These are phyloP conservation scores for Pythium myriotylum DNA, from an alignment of 352 stramenopile genomes.

Conservation along the genomic window DNA sequence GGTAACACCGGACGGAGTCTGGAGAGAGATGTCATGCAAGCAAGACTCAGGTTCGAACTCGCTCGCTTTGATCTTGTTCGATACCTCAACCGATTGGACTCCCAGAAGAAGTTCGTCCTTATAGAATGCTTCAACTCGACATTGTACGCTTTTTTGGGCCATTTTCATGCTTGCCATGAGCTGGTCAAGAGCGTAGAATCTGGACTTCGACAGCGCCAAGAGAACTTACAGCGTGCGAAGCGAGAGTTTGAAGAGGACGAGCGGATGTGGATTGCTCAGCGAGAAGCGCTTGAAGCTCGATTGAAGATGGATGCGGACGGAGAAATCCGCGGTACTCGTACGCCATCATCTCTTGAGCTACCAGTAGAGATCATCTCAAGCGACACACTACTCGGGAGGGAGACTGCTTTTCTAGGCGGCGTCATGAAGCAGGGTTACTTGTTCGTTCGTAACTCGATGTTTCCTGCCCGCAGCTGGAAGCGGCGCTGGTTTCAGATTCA, in stretches of 20 bases:
- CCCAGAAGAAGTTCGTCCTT: conserved; percentile 84
- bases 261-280: conserved; percentile 71
- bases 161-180: conserved; percentile 84
- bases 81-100: conserved; percentile 82
- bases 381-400: conserved; percentile 62
- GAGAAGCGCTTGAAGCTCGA: conserved; percentile 58
- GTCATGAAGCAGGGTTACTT: conserved; percentile 84
- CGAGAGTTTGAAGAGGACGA: conserved; percentile 78
- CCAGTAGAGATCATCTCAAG: conserved; percentile 79
- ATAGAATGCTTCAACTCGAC: conserved; percentile 87
- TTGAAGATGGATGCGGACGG: conserved; percentile 58
- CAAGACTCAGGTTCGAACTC: conserved; percentile 73
- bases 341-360: conserved; percentile 51
- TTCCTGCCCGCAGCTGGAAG: conserved; percentile 85
- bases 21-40: conserved; percentile 67
- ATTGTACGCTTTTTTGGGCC: conserved; percentile 75
- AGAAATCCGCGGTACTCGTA: conserved; percentile 28
- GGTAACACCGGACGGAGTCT: conserved; percentile 30
- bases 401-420: conserved; percentile 30
- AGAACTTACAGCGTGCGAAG: conserved; percentile 63
- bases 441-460: conserved; percentile 84
- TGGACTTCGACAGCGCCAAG: conserved; percentile 63
- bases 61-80: conserved; percentile 85
- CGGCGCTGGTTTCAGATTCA: conserved; percentile 89
- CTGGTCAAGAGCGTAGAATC: conserved; percentile 80